A percentile compares a stretch with the other conserved stretches of the same genome.
These are phyloP conservation scores for Centella asiatica DNA, from an alignment of 129 eudicot species.

Conservation along the genomic window DNA sequence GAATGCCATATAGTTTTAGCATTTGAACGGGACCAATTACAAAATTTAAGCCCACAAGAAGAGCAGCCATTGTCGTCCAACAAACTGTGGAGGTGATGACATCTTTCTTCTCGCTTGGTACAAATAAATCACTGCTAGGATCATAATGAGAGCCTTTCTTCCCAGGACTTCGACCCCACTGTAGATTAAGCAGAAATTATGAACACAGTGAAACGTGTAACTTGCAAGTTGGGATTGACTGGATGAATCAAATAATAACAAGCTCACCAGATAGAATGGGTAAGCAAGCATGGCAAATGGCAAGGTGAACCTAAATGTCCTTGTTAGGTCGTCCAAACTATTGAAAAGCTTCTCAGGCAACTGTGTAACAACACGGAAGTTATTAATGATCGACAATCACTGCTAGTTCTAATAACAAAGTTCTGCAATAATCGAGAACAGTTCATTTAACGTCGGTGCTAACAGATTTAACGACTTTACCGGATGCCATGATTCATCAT, in stretches of 20 bases:
- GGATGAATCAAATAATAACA: not conserved
- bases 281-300: conserved; percentile 94
- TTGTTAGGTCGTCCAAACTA: conserved; percentile 41
- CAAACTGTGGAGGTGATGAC: conserved; percentile 78
- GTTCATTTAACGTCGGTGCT: not conserved
- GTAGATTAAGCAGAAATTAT: conserved; percentile 12
- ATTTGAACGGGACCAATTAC: conserved; percentile 77
- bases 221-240: not conserved
- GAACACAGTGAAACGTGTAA: not conserved
- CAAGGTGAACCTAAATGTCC: conserved; percentile 59
- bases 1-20: conserved; percentile 85
- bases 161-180: conserved; percentile 96
- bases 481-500: conserved; percentile 99
- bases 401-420: not conserved
- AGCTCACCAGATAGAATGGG: conserved; percentile 90
- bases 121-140: conserved; percentile 78
- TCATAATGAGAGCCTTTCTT: conserved; percentile 82
- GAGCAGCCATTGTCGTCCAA: conserved; percentile 79
- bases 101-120: conserved; percentile 64
- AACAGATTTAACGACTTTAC: conserved; percentile 32
- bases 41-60: conserved; percentile 67
- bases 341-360: conserved; percentile 63
- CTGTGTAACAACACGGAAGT: conserved; percentile 26
- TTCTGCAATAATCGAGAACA: not conserved
- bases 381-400: not conserved